Evolutionary conservation across 2,329 filamentous ascomycete genomes (phyloP), one percentile per base, ranked within the genome.

Genomic region (Helminthosporium solani): DNA sequence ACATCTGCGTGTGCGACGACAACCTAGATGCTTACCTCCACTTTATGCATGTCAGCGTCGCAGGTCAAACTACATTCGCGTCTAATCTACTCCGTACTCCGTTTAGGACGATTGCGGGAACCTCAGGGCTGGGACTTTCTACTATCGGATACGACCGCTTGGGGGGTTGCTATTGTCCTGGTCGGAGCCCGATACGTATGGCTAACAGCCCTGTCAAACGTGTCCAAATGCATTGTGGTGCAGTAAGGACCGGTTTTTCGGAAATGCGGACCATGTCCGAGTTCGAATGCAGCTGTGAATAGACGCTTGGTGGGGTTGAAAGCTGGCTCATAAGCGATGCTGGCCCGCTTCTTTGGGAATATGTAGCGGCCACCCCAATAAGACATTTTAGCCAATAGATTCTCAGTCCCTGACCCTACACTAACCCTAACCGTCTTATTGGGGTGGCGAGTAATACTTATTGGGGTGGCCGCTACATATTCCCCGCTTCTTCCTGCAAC

Each of bases 1-100:
- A 34, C 47, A 46, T 39, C 30, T 50, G 47, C 47, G 40, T 38
- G 38, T 45, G 46, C 38, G 34, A 43, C 25, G 35, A 38, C 23
- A 6, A 11, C n/a, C 23, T 28, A 18, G 39, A 40, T 25, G 47
- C 47, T 50, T 43, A 50, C 43, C 30, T 36, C 11, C 35, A 15
- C 33, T 33, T 39, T 15, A 50, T 50, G 47, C 43, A 38, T 42
- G 36, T 21, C 37, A 44, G 42, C 36, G 30, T 20, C 42, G 38
- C 38, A 42, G 37, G 35, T 20, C 20, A 28, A 35, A 33, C 14
- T 25, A 33, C 36, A 40, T 41, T 16, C 18, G 23, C 12, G 14
- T 33, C 25, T 20, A 34, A 35, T 23, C 27, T 20, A 18, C 23
- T 20, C 9, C 16, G 9, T n/a, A 15, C 28, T 37, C 3, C 41